These are phyloP conservation scores for Coccomyxa sp. DNA, from an alignment of 139 green algal species.

Conservation along the genomic window DNA sequence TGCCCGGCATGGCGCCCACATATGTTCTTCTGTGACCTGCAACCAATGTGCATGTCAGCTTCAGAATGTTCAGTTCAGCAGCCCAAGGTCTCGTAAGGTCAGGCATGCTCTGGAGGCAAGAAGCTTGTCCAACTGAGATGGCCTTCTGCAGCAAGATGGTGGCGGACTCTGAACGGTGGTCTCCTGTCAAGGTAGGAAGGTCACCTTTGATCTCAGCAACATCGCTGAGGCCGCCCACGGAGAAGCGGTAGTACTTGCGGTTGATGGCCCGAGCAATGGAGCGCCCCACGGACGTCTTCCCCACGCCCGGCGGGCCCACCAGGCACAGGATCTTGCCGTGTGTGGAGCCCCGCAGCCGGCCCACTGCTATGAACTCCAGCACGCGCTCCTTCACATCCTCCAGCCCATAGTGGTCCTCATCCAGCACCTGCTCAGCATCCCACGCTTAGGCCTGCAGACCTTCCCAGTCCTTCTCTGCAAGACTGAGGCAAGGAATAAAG, in stretches of 20 bases:
- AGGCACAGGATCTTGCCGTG: slow-evolving; percentile 97
- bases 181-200: background rate
- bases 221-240: slow-evolving; percentile 88
- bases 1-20: slow-evolving; percentile 97
- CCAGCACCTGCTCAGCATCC: slow-evolving; percentile 64
- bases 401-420: slow-evolving; percentile 95
- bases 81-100: background rate
- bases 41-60: background rate
- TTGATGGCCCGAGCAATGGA: slow-evolving; percentile 82
- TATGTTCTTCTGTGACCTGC: slow-evolving; percentile 88
- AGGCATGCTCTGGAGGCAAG: too few relatives aligned
- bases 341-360: slow-evolving; percentile 66
- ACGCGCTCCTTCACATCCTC: slow-evolving; percentile 96
- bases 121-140: too few relatives aligned
- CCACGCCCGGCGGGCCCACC: slow-evolving; percentile 88
- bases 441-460: too few relatives aligned
- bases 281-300: slow-evolving; percentile 90
- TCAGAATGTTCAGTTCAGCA: background rate
- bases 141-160: background rate
- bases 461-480: too few relatives aligned
- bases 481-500: background rate
- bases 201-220: slow-evolving; percentile 95
- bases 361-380: slow-evolving; percentile 97
- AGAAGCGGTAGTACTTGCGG: slow-evolving; percentile 90
- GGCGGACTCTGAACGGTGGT: background rate